These are phyloP conservation scores for Cephalotrichum gorgonifer DNA, from an alignment of 2,329 filamentous ascomycete species.

Conservation along the genomic window DNA sequence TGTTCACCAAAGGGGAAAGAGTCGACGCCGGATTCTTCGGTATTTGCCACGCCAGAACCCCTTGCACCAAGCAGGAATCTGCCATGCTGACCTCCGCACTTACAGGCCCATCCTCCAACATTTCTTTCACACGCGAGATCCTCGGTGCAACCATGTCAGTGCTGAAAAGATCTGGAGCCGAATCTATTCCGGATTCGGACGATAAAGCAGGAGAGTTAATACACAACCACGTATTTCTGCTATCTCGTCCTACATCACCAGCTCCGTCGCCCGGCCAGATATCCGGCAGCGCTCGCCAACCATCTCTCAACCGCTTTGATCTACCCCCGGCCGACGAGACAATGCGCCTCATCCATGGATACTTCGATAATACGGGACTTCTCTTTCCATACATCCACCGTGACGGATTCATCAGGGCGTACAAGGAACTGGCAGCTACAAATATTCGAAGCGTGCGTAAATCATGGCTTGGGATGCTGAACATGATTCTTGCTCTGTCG, in stretches of 20 bases:
- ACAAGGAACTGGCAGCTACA: constrained; percentile 6
- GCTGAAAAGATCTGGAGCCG: neutral
- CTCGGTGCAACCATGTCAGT: neutral
- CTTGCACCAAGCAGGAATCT: neutral
- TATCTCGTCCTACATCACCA: neutral
- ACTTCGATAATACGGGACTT: constrained; percentile 17
- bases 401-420: constrained; percentile 14
- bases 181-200: neutral
- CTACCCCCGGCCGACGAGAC: constrained; percentile 12
- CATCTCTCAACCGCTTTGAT: neutral
- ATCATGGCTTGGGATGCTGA: constrained; percentile 40
- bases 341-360: constrained; percentile 11
- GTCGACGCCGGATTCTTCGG: neutral
- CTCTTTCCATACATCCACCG: constrained; percentile 20
- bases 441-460: constrained; percentile 21
- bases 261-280: neutral
- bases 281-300: neutral
- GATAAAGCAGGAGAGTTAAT: neutral
- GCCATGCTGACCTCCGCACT: neutral
- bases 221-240: neutral
- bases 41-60: neutral
- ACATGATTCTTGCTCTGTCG: constrained; percentile 38
- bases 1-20: neutral
- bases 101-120: neutral
- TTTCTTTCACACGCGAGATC: neutral